These are phyloP conservation scores for Fusarium sp. DNA, from an alignment of 2,329 filamentous ascomycete species.

Conservation along the genomic window DNA sequence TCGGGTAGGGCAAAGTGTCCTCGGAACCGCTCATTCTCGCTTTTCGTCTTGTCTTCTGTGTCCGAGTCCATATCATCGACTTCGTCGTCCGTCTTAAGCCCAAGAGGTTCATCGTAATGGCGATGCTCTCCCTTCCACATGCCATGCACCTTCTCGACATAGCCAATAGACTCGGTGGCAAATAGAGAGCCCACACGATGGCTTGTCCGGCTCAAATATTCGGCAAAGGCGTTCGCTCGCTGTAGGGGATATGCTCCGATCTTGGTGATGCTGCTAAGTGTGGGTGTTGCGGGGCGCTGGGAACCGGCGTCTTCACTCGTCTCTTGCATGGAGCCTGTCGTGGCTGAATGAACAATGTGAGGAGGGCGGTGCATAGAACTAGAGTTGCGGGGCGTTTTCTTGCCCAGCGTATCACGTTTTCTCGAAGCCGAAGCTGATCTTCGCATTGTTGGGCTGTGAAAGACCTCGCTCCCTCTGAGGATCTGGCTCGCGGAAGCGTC, in stretches of 20 bases:
- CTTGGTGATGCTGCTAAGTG: conserved; percentile 62
- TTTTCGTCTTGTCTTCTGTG: conserved; percentile 70
- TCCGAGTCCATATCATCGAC: conserved; percentile 60
- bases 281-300: conserved; percentile 49
- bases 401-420: conserved; percentile 24
- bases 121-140: conserved; percentile 94
- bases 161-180: conserved; percentile 92
- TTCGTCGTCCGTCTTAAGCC: conserved; percentile 60
- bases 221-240: conserved; percentile 82
- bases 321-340: conserved; percentile 50
- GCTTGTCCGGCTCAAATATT: conserved; percentile 80
- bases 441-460: conserved; percentile 78
- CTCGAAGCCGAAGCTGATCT: conserved; percentile 56
- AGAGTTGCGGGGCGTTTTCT: conserved; percentile 28
- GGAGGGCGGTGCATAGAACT: conserved; percentile 17
- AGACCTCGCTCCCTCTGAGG: conserved; percentile 84
- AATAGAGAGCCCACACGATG: conserved; percentile 83
- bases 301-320: conserved; percentile 20
- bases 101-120: conserved; percentile 77
- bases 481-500: conserved; percentile 93
- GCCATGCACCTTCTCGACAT: conserved; percentile 94
- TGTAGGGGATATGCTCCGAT: conserved; percentile 82
- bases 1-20: conserved; percentile 89
- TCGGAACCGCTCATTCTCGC: conserved; percentile 82
- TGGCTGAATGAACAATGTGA: conserved; percentile 47